Evolutionary conservation across 495 filamentous ascomycete genomes (phyloP).

Genomic region (Xanthoparmelia taractica): DNA sequence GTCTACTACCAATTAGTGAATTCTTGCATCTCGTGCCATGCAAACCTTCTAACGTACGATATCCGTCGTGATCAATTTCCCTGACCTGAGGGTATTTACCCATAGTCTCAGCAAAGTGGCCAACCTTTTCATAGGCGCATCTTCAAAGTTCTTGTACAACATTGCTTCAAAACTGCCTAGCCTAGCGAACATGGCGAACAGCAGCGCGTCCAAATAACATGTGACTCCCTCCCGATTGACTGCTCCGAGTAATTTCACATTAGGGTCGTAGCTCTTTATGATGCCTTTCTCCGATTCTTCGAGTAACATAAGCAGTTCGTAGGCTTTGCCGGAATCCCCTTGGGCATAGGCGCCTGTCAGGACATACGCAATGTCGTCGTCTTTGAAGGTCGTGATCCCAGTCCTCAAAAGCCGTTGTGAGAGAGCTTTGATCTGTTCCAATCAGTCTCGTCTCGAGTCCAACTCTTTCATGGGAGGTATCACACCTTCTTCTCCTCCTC

Average conservation of each 20-base stretch:
- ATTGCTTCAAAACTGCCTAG: slow-evolving; percentile 87
- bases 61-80: slow-evolving; percentile 76
- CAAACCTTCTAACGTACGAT: slow-evolving; percentile 51
- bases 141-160: slow-evolving; percentile 62
- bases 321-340: slow-evolving; percentile 65
- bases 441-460: background rate
- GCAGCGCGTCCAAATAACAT: slow-evolving; percentile 84
- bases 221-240: slow-evolving; percentile 80
- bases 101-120: slow-evolving; percentile 72
- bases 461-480: background rate
- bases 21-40: background rate
- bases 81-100: slow-evolving; percentile 84
- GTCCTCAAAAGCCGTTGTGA: slow-evolving; percentile 42
- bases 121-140: slow-evolving; percentile 62
- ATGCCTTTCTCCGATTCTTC: slow-evolving; percentile 76
- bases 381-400: slow-evolving; percentile 47
- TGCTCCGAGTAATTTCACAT: slow-evolving; percentile 69
- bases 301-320: slow-evolving; percentile 65
- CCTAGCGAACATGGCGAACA: slow-evolving; percentile 94
- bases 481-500: slow-evolving; percentile 47
- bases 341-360: slow-evolving; percentile 55
- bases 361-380: slow-evolving; percentile 63
- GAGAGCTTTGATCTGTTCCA: slow-evolving; percentile 49
- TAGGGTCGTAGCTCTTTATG: slow-evolving; percentile 61
- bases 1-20: slow-evolving; percentile 46